Conservation (phyloP, 768 basidiomycete species). For the Lanmaoa rubissima region DNA sequence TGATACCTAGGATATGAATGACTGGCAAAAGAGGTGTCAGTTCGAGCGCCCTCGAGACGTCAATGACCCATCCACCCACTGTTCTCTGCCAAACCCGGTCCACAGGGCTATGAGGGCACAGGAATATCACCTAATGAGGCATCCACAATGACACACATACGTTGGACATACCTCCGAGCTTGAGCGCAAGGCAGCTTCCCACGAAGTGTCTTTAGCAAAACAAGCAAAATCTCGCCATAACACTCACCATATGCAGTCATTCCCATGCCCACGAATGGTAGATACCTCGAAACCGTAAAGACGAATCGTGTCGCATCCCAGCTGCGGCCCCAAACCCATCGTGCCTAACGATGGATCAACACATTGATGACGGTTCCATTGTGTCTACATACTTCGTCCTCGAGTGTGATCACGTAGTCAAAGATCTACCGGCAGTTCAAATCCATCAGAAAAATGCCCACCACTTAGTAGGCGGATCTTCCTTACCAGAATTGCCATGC, state of each 20-base stretch:
- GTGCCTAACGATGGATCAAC: constrained; percentile 6
- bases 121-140: not conserved
- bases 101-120: not conserved
- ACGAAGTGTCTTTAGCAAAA: not conserved
- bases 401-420: constrained; percentile 12
- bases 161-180: constrained; percentile 6
- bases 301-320: constrained; percentile 15
- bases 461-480: not conserved
- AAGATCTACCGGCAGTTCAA: not conserved
- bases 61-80: constrained; percentile 2
- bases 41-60: not conserved
- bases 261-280: constrained; percentile 14
- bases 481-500: constrained; percentile 16
- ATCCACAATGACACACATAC: not conserved
- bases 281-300: constrained; percentile 21
- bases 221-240: too few species aligned
- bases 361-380: too few species aligned
- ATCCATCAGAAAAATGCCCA: not conserved
- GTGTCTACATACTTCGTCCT: constrained; percentile 5
- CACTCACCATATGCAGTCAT: constrained; percentile 15
- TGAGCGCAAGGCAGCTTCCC: constrained; percentile 4
- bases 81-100: not conserved
- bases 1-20: constrained; percentile 6
- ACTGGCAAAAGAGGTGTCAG: constrained; percentile 1
- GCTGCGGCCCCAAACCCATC: constrained; percentile 19